Conservation (phyloP, 2,329 filamentous ascomycete genomes). For the Epichloe amarillans region DNA sequence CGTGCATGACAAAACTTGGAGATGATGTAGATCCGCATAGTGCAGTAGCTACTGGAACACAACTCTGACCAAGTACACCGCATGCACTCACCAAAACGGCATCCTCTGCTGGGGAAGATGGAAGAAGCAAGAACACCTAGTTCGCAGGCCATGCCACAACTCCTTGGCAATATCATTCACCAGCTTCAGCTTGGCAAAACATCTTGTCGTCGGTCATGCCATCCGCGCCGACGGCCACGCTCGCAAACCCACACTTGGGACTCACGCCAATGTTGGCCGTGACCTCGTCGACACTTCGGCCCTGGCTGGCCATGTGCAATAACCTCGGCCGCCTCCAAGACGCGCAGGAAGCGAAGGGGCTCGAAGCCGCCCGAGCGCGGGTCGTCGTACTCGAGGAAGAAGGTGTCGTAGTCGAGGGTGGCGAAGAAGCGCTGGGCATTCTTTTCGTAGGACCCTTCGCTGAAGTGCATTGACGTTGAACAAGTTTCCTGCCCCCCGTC, state of each 20-base stretch:
- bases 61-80: too few species aligned
- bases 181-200: slow-evolving; percentile 54
- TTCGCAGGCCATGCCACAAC: slow-evolving; percentile 36
- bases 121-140: not conserved
- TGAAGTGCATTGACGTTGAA: slow-evolving; percentile 48
- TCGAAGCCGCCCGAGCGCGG: slow-evolving; percentile 47
- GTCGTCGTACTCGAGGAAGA: slow-evolving; percentile 47
- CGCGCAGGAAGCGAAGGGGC: slow-evolving; percentile 43
- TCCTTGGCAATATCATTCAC: slow-evolving; percentile 53
- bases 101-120: not conserved
- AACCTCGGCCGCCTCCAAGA: slow-evolving; percentile 47
- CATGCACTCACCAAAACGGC: too few species aligned
- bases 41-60: too few species aligned
- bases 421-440: slow-evolving; percentile 49
- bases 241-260: slow-evolving; percentile 59
- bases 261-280: slow-evolving; percentile 52
- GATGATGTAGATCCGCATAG: too few species aligned
- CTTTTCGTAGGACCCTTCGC: slow-evolving; percentile 49
- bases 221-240: slow-evolving; percentile 52
- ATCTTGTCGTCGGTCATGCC: slow-evolving; percentile 53
- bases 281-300: slow-evolving; percentile 47
- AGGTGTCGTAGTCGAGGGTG: slow-evolving; percentile 45
- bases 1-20: too few species aligned
- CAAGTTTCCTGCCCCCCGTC: slow-evolving; percentile 36
- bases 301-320: slow-evolving; percentile 50